Base-by-base conservation (phyloP, 306 rosid genomes). In the Ormosia emarginata region DNA sequence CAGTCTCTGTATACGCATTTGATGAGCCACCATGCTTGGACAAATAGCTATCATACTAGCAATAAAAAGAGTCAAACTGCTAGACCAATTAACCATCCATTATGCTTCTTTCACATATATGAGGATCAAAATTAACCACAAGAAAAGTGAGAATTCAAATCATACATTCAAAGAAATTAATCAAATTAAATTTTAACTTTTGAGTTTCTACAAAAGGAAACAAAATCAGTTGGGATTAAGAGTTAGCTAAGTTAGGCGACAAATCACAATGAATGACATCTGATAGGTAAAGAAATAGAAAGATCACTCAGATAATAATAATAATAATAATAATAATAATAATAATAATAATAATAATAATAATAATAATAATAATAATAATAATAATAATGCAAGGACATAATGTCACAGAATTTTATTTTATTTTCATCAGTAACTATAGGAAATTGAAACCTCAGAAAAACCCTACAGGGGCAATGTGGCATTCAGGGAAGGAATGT, bases 1-100 rank as follows among this genome's bases (percentile, higher is more conserved):
- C 98, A 24, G 92, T 79, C 85, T 93, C 97, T 34, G 99, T 95
- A 82, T 89, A 95, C 36, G 99, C 99, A 83, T 95, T 95, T 82
- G 99, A 93, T 56, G 93, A 88, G 32, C 99, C 99, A 79, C 99
- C 99, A 63, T 95, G 99, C 86, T 95, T 95, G 85, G 97, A 95
- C 91, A 95, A 88, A 89, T 92, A 95, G 86, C 98, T 92, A 86
- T 95, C 99, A 84, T 93, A 95, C 99, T 95, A 92, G 77, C 82
- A 81, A 89, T 71, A 43, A 70, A 75, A 85, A 91, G 62, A 83
- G 85, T 85, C 82, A 91, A 85, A 83, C 52, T 49, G 39, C 72
- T 71, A 65, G 73, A 75, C 83, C 84, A 77, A 84, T 83, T 40
- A 33, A 84, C 52, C 12, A 40, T 44, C 44, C 7, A 50, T 36